Evolutionary conservation across 495 filamentous ascomycete genomes (phyloP), one percentile per base, ranked within the genome.

Genomic region (Diplogelasinospora grovesii): DNA sequence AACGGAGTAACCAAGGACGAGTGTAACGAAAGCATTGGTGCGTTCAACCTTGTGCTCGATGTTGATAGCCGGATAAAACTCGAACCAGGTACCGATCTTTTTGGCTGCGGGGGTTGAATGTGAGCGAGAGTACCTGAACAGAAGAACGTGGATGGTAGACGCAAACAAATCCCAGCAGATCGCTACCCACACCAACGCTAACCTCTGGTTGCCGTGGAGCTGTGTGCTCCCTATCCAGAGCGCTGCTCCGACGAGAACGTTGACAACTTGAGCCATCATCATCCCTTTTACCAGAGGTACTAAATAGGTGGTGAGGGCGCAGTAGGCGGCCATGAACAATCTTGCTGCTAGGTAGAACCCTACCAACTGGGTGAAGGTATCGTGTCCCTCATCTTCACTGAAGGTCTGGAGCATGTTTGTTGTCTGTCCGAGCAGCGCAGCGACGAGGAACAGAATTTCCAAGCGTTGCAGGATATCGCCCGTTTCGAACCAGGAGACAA

Each of bases 31-130:
- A 3, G 74, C 74, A 36, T 69, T 71, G 13, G 71, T 76, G n/a
- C 76, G 54, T 48, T 78, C 76, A 27, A 69, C 70, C 37, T 69
- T 69, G 49, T 80, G 76, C 56, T 81, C 77, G 47, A 81, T 79
- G 47, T 78, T 79, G 18, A 73, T 56, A n/a, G 69, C 69, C 19
- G 76, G 76, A 25, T 63, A 70, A 57, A 78, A 80, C 41, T 77
- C 74, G 43, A 76, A 78, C 4, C 45, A 48, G 22, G 53, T 49
- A n/a, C 58, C 54, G 2, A 65, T 19, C 44, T 60, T 63, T 0
- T 23, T 41, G 10, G 32, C 45, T 2, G 14, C 36, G 22, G 37
- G 15, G 32, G 24, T 48, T 21, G 43, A 37, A 26, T 49, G 26
- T 15, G 47, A 32, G 36, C 49, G 50, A 10, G 36, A 19, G 15